Conservation (phyloP, 2,329 filamentous ascomycete genomes). For the Trichoderma sp. region DNA sequence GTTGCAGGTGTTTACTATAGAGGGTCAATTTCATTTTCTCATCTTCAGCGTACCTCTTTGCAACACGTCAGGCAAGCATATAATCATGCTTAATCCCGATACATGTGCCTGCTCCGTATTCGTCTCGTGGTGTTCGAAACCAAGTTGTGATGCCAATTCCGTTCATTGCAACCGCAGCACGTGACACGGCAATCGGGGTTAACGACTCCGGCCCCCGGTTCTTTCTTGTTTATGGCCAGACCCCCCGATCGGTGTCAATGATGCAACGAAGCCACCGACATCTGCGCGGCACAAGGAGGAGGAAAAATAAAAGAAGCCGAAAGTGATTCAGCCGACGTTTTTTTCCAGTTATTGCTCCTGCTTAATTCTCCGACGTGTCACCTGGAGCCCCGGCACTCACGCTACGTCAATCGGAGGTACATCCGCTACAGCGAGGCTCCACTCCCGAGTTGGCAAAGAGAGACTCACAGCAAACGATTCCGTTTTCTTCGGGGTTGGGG, state of each 20-base stretch:
- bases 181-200: conserved; percentile 16
- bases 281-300: not conserved
- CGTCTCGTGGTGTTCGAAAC: not conserved
- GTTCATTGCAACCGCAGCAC: not conserved
- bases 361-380: not conserved
- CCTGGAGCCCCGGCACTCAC: not conserved
- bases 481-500: not conserved
- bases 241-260: not conserved
- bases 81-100: not conserved
- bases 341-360: not conserved
- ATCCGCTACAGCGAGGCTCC: not conserved
- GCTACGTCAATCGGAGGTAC: not conserved
- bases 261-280: conserved; percentile 7
- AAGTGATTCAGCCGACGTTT: not conserved
- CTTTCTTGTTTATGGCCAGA: not conserved
- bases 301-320: not conserved
- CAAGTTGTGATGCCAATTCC: not conserved
- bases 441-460: not conserved
- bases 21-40: not conserved
- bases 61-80: not conserved
- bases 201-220: conserved; percentile 1
- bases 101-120: not conserved
- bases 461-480: not conserved
- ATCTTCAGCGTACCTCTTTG: not conserved
- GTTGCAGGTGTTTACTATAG: not conserved